phyloP scores from a whole-genome alignment of 2,329 filamentous ascomycete genomes.

The Venturia nashicola region DNA sequence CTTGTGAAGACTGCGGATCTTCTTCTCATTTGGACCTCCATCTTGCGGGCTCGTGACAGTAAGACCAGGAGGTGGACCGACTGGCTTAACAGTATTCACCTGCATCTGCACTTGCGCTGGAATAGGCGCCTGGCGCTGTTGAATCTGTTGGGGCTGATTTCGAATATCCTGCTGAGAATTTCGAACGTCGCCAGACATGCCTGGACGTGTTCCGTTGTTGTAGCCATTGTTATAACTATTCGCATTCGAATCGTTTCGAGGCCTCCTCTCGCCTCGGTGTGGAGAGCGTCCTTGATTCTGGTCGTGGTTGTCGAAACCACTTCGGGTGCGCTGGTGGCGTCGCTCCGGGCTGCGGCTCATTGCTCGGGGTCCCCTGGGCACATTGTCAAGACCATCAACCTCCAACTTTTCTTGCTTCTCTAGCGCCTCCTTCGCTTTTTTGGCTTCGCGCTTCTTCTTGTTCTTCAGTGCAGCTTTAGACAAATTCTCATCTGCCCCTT shows the following conservation, averaged over 20 bases:
- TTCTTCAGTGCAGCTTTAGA: slow-evolving; percentile 86
- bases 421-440: slow-evolving; percentile 75
- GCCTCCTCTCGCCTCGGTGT: slow-evolving; percentile 1
- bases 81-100: background rate
- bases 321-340: slow-evolving; percentile 36
- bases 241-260: background rate
- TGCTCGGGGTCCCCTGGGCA: slow-evolving; percentile 11
- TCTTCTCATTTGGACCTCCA: slow-evolving; percentile 63
- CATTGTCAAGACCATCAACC: slow-evolving; percentile 7
- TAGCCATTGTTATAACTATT: background rate
- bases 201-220: background rate
- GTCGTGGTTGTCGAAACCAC: slow-evolving; percentile 17
- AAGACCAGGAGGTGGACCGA: slow-evolving; percentile 29
- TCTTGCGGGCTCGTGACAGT: slow-evolving; percentile 43
- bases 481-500: slow-evolving; percentile 57
- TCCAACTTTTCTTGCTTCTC: slow-evolving; percentile 31
- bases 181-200: background rate
- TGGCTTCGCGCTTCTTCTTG: slow-evolving; percentile 94
- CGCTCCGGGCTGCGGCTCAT: slow-evolving; percentile 53
- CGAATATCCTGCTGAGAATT: background rate
- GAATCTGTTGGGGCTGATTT: background rate
- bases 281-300: slow-evolving; percentile 13
- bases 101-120: background rate
- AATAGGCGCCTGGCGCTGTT: background rate
- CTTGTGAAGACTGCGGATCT: slow-evolving; percentile 84